Base-by-base conservation (phyloP, 495 filamentous ascomycete genomes). In the Lophiostoma macrostomum region DNA sequence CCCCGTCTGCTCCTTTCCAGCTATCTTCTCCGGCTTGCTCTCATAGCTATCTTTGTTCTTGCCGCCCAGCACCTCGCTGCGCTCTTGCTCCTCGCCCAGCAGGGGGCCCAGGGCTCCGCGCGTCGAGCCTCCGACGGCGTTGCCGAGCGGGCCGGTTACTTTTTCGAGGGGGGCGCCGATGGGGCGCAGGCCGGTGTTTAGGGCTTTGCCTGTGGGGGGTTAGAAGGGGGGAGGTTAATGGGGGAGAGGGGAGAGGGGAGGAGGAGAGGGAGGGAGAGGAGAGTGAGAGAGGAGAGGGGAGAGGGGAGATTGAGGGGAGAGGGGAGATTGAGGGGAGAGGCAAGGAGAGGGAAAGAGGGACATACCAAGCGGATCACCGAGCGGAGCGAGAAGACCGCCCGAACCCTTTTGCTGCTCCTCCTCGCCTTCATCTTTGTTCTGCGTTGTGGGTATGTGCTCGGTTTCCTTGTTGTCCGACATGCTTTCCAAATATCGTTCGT, bases 21-120 rank as follows among this genome's bases (percentile, higher is more conserved):
- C 64, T 41, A 67, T 48, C 38, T 60, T 67, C 47, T 67, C 61
- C 40, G 64, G 61, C 37, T 53, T 63, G 10, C 34, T 13, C 40
- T 53, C 49, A 43, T 64, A 67, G 14, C 48, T 56, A 51, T 67
- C 64, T 48, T 63, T 64, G 35, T 67, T 67, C 13, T 60, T 47
- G 1, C 64, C 64, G 20, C 64, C 64, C 14, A 67, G 6, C 14
- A 60, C 35, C 45, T 64, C 61, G 29, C 39, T 43, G 18, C 41
- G 44, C 41, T 67, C 61, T 3, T 65, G 42, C n/a, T 64, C 38
- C 10, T 41, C 19, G n/a, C 64, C 64, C 8, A 53, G 18, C 1
- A 64, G 22, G 7, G 64, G 64, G 6, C 54, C 58, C 0, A 65
- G 45, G 10, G 50, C 62, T 3, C 61, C 61, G 22, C 53, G 56